Conservation (phyloP, 108 stramenopile genomes). For the Cyclotella atomus region DNA sequence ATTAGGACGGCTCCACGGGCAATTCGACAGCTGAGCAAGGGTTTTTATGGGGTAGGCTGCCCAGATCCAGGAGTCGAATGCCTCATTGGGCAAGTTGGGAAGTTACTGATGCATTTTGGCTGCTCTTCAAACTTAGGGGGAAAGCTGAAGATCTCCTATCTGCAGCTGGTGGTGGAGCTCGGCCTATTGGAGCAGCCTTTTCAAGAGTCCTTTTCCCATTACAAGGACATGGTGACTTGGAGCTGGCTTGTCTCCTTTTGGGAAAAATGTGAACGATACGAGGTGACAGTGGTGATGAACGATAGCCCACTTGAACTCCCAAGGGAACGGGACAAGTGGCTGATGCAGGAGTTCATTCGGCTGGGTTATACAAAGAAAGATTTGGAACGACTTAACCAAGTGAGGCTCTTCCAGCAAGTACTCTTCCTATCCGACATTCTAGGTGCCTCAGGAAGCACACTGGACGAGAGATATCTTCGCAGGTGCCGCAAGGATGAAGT, state of each 20-base stretch:
- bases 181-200: conserved; percentile 8
- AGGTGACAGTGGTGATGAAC: not conserved
- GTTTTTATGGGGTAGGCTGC: conserved; percentile 19
- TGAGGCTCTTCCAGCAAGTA: conserved; percentile 1
- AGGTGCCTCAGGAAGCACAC: not conserved
- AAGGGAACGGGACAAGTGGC: conserved; percentile 11
- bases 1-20: not conserved
- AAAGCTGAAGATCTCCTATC: not conserved
- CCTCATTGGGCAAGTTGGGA: not conserved
- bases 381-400: not conserved
- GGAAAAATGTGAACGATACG: not conserved
- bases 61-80: conserved; percentile 10
- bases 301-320: not conserved
- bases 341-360: conserved; percentile 3
- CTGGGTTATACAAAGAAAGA: not conserved
- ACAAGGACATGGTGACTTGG: not conserved
- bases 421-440: conserved; percentile 10
- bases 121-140: not conserved
- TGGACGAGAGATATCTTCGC: conserved; percentile 25
- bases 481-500: not conserved
- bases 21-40: conserved; percentile 1
- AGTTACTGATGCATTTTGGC: conserved; percentile 23
- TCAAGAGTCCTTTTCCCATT: not conserved
- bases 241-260: conserved; percentile 12
- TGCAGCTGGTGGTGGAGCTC: not conserved